Evolutionary conservation across 1,139 yeast species (phyloP), one percentile per base, ranked within the genome.

Genomic region (Yamadazyma sp.): DNA sequence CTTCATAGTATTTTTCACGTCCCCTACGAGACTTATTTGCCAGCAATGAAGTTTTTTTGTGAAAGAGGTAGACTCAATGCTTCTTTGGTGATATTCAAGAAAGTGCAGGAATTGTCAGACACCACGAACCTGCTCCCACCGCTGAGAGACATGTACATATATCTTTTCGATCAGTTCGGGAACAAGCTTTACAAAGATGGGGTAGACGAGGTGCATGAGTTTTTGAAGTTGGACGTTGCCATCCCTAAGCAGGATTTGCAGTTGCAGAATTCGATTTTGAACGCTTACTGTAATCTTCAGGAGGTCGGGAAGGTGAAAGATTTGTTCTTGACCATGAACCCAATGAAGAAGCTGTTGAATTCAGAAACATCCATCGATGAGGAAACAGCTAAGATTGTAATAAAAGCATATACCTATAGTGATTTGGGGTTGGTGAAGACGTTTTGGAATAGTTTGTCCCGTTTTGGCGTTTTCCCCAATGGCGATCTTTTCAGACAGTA

Each of bases 361-460:
- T 67, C 70, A n/a, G 82, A 82, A 1, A 22, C 36, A 1, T 28
- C 32, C 2, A 67, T 83, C n/a, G 77, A 85, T 50, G 78, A 81
- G 43, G 83, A 82, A 27, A 79, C 91, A 0, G 73, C 81, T n/a
- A 76, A 81, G 35, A 81, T 83, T 51, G 82, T 87, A 87, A 58
- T 87, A 45, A 82, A 82, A 54, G 75, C 85, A 0, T 71, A 80
- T 43, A 81, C 88, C 8, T 76, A 79, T 46, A 67, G 75, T 20
- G 80, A 82, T 25, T 60, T 85, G 43, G 65, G 70, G 5, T 80
- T 81, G 43, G 87, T 83, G 4, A 77, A 75, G 38, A 67, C 73
- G 33, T 78, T 84, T 42, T 87, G 91, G 85, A 70, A 77, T 42
- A 75, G 75, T 42, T 58, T 86, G 34, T 73, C 83, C 0, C 67